Conservation (phyloP, 306 rosid species). For the Spatholobus suberectus region DNA sequence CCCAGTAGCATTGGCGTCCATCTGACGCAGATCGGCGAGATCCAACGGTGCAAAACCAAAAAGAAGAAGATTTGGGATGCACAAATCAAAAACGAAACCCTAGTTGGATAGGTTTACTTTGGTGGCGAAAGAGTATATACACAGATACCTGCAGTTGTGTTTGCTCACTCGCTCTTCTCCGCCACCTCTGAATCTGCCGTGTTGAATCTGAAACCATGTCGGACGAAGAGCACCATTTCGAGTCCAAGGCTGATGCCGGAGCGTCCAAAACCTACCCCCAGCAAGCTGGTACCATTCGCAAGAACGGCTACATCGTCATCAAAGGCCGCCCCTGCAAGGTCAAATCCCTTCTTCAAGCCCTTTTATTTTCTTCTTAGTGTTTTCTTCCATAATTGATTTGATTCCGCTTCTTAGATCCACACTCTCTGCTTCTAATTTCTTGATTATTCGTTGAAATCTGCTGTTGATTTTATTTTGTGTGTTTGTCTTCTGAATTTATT, state of each 20-base stretch:
- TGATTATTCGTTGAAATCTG: not conserved
- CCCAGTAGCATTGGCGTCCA: conserved; percentile 23
- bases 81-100: conserved; percentile 36
- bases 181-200: not conserved
- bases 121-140: conserved; percentile 1
- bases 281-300: conserved; percentile 85
- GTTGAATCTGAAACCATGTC: conserved; percentile 46
- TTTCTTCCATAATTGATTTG: not conserved
- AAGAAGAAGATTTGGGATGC: not conserved
- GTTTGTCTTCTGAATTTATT: not conserved
- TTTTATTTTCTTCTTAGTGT: not conserved
- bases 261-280: conserved; percentile 83
- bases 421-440: not conserved
- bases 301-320: conserved; percentile 78
- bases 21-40: not conserved
- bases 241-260: conserved; percentile 82
- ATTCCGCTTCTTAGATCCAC: conserved; percentile 9
- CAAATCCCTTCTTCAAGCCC: not conserved
- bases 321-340: conserved; percentile 83
- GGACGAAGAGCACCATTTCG: conserved; percentile 83
- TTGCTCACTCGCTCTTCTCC: conserved; percentile 7
- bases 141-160: too few relatives aligned
- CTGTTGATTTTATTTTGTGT: not conserved
- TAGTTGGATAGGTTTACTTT: not conserved
- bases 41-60: not conserved